Evolutionary conservation across 495 filamentous ascomycete genomes (phyloP).

Genomic region (Aspergillus sclerotioniger): DNA sequence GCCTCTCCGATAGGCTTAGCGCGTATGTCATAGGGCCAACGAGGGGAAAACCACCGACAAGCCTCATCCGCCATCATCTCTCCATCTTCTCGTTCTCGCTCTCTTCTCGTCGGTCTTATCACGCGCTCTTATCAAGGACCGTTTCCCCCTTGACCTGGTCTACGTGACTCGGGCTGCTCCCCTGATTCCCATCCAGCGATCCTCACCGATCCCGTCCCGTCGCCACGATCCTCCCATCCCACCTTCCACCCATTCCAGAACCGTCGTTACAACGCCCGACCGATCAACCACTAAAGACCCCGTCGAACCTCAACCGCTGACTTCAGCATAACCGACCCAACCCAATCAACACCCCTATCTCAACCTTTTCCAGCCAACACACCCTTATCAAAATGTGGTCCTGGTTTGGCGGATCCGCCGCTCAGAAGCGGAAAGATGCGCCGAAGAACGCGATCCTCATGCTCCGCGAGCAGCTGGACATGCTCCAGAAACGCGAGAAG

Average conservation of each 20-base stretch:
- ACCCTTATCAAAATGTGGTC: slow-evolving; percentile 60
- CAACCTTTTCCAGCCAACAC: not conserved
- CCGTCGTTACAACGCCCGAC: not conserved
- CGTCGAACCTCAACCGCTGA: too few species aligned
- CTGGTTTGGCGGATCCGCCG: slow-evolving; percentile 79
- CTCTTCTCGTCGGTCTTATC: slow-evolving; percentile 11
- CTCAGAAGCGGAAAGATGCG: slow-evolving; percentile 83
- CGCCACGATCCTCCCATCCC: not conserved
- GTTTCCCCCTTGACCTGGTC: not conserved
- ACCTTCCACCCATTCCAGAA: not conserved
- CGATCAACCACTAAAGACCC: not conserved
- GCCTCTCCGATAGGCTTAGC: slow-evolving; percentile 30
- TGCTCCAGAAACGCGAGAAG: slow-evolving; percentile 95
- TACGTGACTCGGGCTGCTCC: not conserved
- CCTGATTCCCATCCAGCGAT: not conserved
- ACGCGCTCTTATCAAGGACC: slow-evolving; percentile 4
- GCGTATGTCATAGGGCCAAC: slow-evolving; percentile 45
- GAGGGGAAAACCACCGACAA: slow-evolving; percentile 31
- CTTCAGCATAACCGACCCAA: not conserved
- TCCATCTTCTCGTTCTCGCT: slow-evolving; percentile 21
- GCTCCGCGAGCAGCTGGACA: slow-evolving; percentile 85
- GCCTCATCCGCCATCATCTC: slow-evolving; percentile 1
- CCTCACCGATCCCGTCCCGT: not conserved
- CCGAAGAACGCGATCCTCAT: slow-evolving; percentile 96
- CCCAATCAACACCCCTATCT: not conserved